Percentiles rank a stretch among this genome's conserved stretches.
Conservation (phyloP, 192 early-diverging fungal species). For the Cetraspora pellucida region DNA sequence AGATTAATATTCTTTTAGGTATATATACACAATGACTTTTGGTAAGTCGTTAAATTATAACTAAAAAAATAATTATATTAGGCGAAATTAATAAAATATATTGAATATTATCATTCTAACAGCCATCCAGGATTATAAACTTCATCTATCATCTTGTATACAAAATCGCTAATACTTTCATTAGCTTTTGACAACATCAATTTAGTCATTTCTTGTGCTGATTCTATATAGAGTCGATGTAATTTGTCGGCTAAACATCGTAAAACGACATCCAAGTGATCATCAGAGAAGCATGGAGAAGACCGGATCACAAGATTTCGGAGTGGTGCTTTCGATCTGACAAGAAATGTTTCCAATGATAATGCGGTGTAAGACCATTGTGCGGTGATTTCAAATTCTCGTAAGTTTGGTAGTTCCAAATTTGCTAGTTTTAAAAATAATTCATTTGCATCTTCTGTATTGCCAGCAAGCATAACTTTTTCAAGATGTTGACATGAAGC, state of each 20-base stretch:
- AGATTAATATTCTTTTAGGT: too few species aligned
- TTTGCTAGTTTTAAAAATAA: neutral
- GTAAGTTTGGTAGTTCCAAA: slow-evolving; percentile 7
- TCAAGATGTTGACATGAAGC: slow-evolving; percentile 3
- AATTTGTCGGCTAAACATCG: neutral
- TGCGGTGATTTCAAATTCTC: neutral
- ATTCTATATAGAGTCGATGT: neutral
- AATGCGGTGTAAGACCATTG: neutral
- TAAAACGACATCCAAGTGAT: neutral
- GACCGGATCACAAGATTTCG: neutral
- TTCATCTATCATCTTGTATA: neutral
- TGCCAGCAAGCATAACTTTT: neutral
- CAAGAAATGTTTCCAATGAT: neutral
- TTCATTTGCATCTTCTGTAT: neutral
- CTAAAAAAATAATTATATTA: too few species aligned
- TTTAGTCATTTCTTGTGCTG: neutral
- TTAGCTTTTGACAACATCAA: neutral
- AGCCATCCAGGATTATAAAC: neutral
- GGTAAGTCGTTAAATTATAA: too few species aligned
- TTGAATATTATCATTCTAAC: neutral
- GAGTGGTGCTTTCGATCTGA: neutral
- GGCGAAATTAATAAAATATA: too few species aligned
- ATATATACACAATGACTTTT: too few species aligned
- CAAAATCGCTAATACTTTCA: neutral
- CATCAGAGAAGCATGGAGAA: slow-evolving; percentile 7